Conservation (phyloP, 2,329 filamentous ascomycete genomes). For the Botrytis hyacinthi region DNA sequence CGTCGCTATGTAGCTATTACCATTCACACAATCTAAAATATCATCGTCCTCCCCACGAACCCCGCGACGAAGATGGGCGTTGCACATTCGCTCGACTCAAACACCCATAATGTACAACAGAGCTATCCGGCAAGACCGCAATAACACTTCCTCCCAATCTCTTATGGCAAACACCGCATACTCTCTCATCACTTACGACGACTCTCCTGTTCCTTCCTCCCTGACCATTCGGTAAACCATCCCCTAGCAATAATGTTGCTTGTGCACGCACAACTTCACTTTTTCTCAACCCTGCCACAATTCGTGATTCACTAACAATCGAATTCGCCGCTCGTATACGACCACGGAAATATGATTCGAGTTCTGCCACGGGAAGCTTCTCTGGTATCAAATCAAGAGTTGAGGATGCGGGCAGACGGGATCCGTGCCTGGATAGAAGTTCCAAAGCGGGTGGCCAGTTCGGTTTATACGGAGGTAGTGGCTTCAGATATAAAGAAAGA, state of each 20-base stretch:
- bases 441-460: slow-evolving; percentile 78
- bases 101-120: slow-evolving; percentile 80
- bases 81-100: slow-evolving; percentile 53
- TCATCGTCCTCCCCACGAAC: slow-evolving; percentile 30
- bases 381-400: slow-evolving; percentile 85
- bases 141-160: slow-evolving; percentile 87
- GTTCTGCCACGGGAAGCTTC: slow-evolving; percentile 70
- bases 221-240: slow-evolving; percentile 53
- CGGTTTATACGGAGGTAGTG: slow-evolving; percentile 67
- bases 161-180: slow-evolving; percentile 93
- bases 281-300: slow-evolving; percentile 73
- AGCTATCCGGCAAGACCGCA: slow-evolving; percentile 80
- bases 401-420: slow-evolving; percentile 81
- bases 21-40: slow-evolving; percentile 20
- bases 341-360: slow-evolving; percentile 89
- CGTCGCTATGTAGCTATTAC: slow-evolving; percentile 33
- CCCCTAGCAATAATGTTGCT: slow-evolving; percentile 69
- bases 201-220: slow-evolving; percentile 65
- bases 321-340: slow-evolving; percentile 85
- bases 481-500: slow-evolving; percentile 83
- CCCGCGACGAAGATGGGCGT: slow-evolving; percentile 28
- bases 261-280: slow-evolving; percentile 78
- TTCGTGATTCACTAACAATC: slow-evolving; percentile 73
- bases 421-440: slow-evolving; percentile 88
- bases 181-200: slow-evolving; percentile 79